Percentiles rank a stretch among this genome's conserved stretches.
These are phyloP conservation scores for Verticillium longisporum DNA, from an alignment of 2,329 filamentous ascomycete species.

Conservation along the genomic window DNA sequence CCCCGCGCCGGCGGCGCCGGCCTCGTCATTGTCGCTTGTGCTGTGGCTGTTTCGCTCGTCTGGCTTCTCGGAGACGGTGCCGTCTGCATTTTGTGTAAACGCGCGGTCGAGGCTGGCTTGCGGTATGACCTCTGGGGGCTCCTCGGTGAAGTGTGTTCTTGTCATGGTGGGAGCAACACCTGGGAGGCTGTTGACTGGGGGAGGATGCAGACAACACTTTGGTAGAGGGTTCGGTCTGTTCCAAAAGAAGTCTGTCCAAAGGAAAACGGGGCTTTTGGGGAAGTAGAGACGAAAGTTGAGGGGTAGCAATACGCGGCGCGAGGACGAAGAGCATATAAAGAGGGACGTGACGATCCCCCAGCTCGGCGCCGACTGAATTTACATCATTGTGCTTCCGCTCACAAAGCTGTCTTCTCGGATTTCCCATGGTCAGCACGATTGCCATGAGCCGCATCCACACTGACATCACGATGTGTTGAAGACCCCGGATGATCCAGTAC, in stretches of 20 bases:
- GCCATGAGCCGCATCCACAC: neutral
- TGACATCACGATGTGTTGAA: neutral
- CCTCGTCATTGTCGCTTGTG: slow-evolving; percentile 29
- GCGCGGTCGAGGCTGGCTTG: slow-evolving; percentile 21
- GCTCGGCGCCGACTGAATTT: neutral
- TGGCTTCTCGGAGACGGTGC: neutral
- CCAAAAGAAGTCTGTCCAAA: neutral
- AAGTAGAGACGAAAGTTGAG: neutral
- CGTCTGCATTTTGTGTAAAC: neutral
- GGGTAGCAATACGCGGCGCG: neutral
- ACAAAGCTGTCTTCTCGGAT: neutral
- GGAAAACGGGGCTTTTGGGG: neutral
- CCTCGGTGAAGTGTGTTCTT: slow-evolving; percentile 25
- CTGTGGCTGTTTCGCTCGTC: slow-evolving; percentile 21
- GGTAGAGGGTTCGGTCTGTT: neutral
- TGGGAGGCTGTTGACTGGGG: neutral
- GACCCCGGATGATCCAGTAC: neutral
- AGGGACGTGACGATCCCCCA: neutral
- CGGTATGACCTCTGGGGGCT: slow-evolving; percentile 29
- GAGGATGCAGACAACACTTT: neutral
- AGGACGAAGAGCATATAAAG: neutral
- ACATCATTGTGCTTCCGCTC: neutral
- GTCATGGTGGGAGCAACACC: neutral
- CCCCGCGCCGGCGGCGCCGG: slow-evolving; percentile 10
- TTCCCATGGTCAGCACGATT: neutral